Evolutionary conservation across 352 stramenopile genomes (phyloP).

Genomic region (Phytophthora aleatoria): DNA sequence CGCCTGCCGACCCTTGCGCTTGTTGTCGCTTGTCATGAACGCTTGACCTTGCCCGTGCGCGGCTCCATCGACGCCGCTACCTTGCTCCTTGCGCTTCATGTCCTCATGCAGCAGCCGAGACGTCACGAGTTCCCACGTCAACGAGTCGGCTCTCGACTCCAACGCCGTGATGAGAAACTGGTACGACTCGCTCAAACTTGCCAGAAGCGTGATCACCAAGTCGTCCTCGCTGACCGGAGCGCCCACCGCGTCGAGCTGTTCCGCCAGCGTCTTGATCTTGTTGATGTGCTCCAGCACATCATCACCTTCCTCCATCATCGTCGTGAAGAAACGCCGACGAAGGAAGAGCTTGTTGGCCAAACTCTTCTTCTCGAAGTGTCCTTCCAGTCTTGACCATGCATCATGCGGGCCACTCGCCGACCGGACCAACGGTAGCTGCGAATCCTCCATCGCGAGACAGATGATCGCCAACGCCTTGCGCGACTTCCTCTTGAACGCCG

Average conservation of each 20-base stretch:
- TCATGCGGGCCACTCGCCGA: neutral
- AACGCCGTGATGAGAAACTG: too few species aligned
- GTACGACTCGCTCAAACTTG: too few species aligned
- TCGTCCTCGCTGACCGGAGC: slow-evolving; percentile 8
- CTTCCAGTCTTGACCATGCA: neutral
- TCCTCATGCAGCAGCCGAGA: neutral
- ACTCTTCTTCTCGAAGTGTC: neutral
- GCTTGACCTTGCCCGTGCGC: too few species aligned
- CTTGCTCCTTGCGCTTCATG: slow-evolving; percentile 20
- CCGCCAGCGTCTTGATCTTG: neutral
- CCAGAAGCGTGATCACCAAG: neutral
- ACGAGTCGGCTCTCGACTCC: too few species aligned
- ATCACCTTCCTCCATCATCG: neutral
- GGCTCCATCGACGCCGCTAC: neutral
- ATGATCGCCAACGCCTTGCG: too few species aligned
- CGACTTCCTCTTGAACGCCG: too few species aligned
- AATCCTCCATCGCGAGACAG: too few species aligned
- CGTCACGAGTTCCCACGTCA: too few species aligned
- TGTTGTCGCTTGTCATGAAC: too few species aligned
- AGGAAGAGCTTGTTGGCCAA: slow-evolving; percentile 8
- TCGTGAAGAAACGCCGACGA: slow-evolving; percentile 7
- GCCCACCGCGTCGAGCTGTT: neutral
- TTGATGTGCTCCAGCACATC: slow-evolving; percentile 1
- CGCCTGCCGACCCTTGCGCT: too few species aligned
- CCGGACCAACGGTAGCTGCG: too few species aligned